These are phyloP conservation scores for Aegle marmelos DNA, from an alignment of 345 rosid genomes.

Conservation along the genomic window DNA sequence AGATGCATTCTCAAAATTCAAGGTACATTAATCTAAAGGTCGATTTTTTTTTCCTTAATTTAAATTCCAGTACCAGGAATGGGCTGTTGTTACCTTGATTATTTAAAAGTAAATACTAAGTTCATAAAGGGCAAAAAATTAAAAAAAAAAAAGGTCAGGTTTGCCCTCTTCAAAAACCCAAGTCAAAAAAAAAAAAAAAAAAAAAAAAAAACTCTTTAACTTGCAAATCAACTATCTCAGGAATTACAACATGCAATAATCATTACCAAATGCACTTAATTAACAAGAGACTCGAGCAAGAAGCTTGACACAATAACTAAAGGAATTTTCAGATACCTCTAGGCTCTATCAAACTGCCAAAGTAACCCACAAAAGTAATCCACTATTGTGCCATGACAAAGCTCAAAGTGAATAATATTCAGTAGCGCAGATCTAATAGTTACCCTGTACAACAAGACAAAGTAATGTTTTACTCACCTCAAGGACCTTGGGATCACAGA, in stretches of 20 bases:
- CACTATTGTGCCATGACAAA: not conserved
- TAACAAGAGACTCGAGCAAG: not conserved
- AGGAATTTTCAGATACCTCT: not conserved
- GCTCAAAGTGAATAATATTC: conserved; percentile 1
- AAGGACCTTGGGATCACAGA: conserved; percentile 73
- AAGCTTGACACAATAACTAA: not conserved
- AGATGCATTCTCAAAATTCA: not conserved
- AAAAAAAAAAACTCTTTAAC: not conserved
- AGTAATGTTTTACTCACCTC: conserved; percentile 50
- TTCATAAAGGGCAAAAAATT: not conserved
- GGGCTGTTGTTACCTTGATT: not conserved
- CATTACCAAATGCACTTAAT: not conserved
- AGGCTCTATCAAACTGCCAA: not conserved
- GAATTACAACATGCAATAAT: not conserved
- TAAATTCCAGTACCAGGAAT: not conserved
- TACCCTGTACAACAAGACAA: conserved; percentile 1
- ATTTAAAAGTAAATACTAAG: not conserved
- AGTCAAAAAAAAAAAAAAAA: not conserved
- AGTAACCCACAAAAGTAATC: not conserved
- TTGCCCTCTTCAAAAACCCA: not conserved
- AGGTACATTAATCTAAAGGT: not conserved
- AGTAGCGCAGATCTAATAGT: not conserved
- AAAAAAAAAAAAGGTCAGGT: not conserved
- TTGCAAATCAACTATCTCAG: not conserved
- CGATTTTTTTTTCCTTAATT: not conserved